Conservation (phyloP, 192 early-diverging fungal species). For the Globomyces pollinis-pini region DNA sequence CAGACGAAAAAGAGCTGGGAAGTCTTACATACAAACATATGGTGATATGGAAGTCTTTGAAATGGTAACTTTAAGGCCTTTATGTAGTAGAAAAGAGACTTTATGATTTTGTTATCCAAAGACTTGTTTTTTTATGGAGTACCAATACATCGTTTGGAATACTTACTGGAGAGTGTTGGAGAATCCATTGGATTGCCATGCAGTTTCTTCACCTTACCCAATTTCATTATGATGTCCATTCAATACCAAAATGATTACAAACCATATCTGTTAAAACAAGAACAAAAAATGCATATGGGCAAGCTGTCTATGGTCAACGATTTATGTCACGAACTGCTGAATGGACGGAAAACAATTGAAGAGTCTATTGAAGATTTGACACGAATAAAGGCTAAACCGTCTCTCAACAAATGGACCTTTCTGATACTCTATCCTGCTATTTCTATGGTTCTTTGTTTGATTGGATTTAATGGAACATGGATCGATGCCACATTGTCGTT, state of each 20-base stretch:
- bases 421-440: slow-evolving; percentile 27
- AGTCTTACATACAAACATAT: neutral
- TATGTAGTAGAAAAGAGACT: slow-evolving; percentile 38
- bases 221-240: neutral
- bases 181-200: slow-evolving; percentile 30
- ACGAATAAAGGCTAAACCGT: slow-evolving; percentile 15
- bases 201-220: slow-evolving; percentile 17
- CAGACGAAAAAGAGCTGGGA: neutral
- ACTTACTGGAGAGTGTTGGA: slow-evolving; percentile 27
- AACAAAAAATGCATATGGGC: slow-evolving; percentile 33
- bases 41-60: slow-evolving; percentile 17
- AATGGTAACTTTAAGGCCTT: no score
- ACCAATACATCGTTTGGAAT: slow-evolving; percentile 41
- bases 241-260: slow-evolving; percentile 18
- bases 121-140: slow-evolving; percentile 35
- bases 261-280: slow-evolving; percentile 31
- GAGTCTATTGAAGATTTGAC: slow-evolving; percentile 21
- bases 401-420: slow-evolving; percentile 5
- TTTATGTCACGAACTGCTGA: slow-evolving; percentile 26
- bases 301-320: slow-evolving; percentile 40
- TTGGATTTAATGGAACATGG: slow-evolving; percentile 32
- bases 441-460: slow-evolving; percentile 20
- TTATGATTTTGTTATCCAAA: slow-evolving; percentile 35
- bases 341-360: slow-evolving; percentile 21
- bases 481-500: slow-evolving; percentile 23